Conservation (phyloP, 2,329 filamentous ascomycete genomes). For the Lithohypha guttulata region DNA sequence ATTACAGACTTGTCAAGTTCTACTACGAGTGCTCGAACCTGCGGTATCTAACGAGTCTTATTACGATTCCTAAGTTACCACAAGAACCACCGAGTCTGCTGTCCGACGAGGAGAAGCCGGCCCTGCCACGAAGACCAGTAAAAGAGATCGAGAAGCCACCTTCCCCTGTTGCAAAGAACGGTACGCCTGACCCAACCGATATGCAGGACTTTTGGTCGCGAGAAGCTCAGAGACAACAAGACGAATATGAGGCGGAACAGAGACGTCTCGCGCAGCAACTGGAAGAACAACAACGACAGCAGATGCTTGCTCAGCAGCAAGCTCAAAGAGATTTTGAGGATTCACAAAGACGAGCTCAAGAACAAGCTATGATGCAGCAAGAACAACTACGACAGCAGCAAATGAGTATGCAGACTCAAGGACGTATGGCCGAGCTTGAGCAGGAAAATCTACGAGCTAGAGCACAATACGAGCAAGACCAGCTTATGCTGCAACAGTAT, state of each 20-base stretch:
- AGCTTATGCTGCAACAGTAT: conserved; percentile 93
- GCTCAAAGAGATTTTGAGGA: conserved; percentile 94
- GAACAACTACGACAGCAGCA: conserved; percentile 84
- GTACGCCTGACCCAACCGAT: conserved; percentile 71
- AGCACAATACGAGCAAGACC: conserved; percentile 93
- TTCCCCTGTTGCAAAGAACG: conserved; percentile 54
- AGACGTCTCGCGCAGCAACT: conserved; percentile 77
- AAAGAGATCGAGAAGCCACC: conserved; percentile 60
- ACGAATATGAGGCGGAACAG: conserved; percentile 92
- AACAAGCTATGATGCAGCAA: conserved; percentile 83
- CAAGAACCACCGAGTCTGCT: conserved; percentile 87
- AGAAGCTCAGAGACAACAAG: conserved; percentile 80
- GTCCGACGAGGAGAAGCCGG: conserved; percentile 69
- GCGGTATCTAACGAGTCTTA: conserved; percentile 88
- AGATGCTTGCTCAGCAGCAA: conserved; percentile 72
- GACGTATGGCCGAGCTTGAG: conserved; percentile 88
- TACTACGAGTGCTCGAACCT: conserved; percentile 99
- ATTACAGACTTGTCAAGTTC: conserved; percentile 92
- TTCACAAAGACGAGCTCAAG: conserved; percentile 74
- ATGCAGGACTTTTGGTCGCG: conserved; percentile 98
- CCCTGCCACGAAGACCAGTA: conserved; percentile 64
- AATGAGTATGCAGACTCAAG: conserved; percentile 85
- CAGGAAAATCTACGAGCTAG: conserved; percentile 88
- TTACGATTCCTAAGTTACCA: conserved; percentile 89
- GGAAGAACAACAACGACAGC: conserved; percentile 66